Percentiles rank a stretch among this genome's conserved stretches.
These are phyloP conservation scores for Neoarthrinium moseri DNA, from an alignment of 2,329 filamentous ascomycete genomes.

Conservation along the genomic window DNA sequence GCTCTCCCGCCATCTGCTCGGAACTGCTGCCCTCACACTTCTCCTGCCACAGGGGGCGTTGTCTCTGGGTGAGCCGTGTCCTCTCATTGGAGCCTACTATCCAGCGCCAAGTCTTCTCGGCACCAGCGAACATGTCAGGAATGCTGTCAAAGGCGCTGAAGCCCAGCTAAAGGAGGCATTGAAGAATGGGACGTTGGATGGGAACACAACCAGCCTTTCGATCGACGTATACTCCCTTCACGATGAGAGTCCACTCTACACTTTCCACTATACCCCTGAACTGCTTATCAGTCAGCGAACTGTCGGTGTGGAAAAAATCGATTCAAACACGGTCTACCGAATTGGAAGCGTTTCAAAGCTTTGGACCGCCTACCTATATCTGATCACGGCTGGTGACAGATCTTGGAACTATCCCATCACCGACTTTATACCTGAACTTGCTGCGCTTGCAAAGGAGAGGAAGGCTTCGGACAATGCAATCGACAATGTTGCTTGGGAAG, in stretches of 20 bases:
- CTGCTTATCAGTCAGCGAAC: neutral
- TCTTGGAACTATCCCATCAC: neutral
- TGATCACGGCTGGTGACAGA: neutral
- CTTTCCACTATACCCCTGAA: neutral
- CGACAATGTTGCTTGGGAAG: neutral
- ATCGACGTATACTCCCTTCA: neutral
- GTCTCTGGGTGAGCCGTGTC: no score
- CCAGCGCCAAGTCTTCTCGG: neutral
- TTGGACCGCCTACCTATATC: conserved; percentile 1
- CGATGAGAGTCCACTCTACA: neutral
- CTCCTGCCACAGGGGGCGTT: no score
- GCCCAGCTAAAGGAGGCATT: neutral
- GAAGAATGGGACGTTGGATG: neutral
- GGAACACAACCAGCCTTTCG: neutral
- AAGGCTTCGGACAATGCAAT: neutral
- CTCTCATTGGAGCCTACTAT: neutral
- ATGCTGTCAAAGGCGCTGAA: neutral
- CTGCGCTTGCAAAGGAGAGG: neutral
- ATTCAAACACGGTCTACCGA: neutral
- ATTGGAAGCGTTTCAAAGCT: conserved; percentile 5
- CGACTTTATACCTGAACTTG: neutral
- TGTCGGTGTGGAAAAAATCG: neutral
- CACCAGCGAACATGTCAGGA: neutral
- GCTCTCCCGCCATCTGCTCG: no score
- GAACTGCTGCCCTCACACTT: no score